Conservation (phyloP, 2,329 filamentous ascomycete species). For the Xylogone sp. region DNA sequence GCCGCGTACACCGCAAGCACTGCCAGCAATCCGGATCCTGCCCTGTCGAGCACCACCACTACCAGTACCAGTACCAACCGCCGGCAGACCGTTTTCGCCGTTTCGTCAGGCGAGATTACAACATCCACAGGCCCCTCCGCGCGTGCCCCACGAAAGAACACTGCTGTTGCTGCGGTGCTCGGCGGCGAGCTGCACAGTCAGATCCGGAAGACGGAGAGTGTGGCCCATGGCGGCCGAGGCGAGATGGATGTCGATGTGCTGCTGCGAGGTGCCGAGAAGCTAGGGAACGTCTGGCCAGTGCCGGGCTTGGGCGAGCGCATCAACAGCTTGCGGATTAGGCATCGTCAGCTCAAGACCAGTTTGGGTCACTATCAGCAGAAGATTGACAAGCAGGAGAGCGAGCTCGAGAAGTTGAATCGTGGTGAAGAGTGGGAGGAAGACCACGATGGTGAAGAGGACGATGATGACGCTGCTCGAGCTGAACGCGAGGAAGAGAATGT, state of each 20-base stretch:
- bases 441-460: constrained; percentile 48
- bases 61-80: constrained; percentile 27
- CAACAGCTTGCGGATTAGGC: constrained; percentile 63
- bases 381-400: constrained; percentile 71
- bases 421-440: constrained; percentile 54
- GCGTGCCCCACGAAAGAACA: constrained; percentile 61
- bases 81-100: constrained; percentile 64
- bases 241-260: constrained; percentile 86
- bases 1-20: constrained; percentile 35
- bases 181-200: constrained; percentile 83
- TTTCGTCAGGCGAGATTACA: constrained; percentile 57
- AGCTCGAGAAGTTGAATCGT: constrained; percentile 70
- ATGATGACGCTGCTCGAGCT: constrained; percentile 32
- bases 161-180: constrained; percentile 84
- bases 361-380: constrained; percentile 76
- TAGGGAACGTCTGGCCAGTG: constrained; percentile 83
- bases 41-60: constrained; percentile 18
- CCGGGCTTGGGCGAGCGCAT: constrained; percentile 77
- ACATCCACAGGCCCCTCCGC: constrained; percentile 45
- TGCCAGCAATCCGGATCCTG: constrained; percentile 41
- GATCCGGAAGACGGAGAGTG: constrained; percentile 53
- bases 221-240: constrained; percentile 43
- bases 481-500: constrained; percentile 32
- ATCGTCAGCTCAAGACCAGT: constrained; percentile 68
- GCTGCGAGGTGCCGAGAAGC: constrained; percentile 81